Evolutionary conservation across 148 eudicot genomes (phyloP), one percentile per base, ranked within the genome.

Genomic region (Arctostaphylos glauca): DNA sequence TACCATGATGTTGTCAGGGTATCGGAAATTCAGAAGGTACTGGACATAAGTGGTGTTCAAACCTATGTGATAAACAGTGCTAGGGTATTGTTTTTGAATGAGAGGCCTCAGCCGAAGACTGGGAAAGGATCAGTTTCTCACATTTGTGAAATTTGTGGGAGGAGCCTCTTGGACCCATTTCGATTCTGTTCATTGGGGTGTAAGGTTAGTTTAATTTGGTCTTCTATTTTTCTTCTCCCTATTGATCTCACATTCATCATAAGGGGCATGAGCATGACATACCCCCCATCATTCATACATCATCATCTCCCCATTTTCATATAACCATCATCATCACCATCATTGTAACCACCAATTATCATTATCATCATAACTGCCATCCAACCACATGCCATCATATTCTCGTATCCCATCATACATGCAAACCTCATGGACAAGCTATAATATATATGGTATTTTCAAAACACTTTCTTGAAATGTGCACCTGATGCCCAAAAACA

Each of bases 1-100:
- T 95, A 95, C 58, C 98, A 95, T 81, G 98, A 95, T 87, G 98
- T 95, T 80, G 98, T 95, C 56, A 86, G 98, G 77, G 98, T 95
- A 43, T 90, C 95, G 8, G 98, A 95, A 83, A 89, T 95, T 58
- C 90, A 95, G 48, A 91, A 85, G 71, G 91, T 83, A 68, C 50
- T 95, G 86, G 96, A 95, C 46, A 91, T 87, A 84, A 86, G 89
- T 55, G 98, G 98, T 81, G 96, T 95, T 0, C 98, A 95, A 77
- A 95, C 98, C 0, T 95, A 95, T 84, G 96, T 93, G 79, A 95
- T 95, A 43, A 95, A 95, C 88, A 92, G 98, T 83, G 98, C 98
- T 0, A 90, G 98, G 77, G 98, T 95, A 15, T 76, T 94, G 92
- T 95, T 95, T 48, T 81, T 95, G 86, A 95, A 95, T 77, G 96